Percentiles rank a stretch among this genome's conserved stretches.
Conservation (phyloP, 169 alveolate genomes). For the Perkinsus olseni region DNA sequence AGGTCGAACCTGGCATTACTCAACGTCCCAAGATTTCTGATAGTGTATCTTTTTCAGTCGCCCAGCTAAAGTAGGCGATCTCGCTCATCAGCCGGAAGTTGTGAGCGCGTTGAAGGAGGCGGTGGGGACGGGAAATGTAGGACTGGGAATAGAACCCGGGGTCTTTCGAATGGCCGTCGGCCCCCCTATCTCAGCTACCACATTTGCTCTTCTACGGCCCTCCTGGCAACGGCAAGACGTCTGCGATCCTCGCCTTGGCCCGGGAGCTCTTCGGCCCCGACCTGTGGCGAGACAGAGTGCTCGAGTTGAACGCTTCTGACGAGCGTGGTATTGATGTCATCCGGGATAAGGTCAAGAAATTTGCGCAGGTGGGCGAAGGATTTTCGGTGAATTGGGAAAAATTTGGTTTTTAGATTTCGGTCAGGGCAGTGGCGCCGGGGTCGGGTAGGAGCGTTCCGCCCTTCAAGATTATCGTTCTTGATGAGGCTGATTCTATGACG, state of each 20-base stretch:
- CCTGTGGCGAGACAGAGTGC: constrained; percentile 77
- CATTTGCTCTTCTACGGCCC: constrained; percentile 95
- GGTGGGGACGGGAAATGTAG: not conserved
- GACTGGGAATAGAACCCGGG: not conserved
- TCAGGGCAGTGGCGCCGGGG: not conserved
- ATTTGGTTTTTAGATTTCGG: not conserved
- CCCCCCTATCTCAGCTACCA: constrained; percentile 64
- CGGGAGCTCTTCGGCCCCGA: constrained; percentile 85
- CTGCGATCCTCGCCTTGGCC: constrained; percentile 91
- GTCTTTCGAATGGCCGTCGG: not conserved
- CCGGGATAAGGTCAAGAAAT: constrained; percentile 90
- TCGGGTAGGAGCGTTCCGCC: constrained; percentile 50
- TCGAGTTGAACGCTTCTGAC: constrained; percentile 95
- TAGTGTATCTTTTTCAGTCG: not conserved
- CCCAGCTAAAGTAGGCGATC: not conserved
- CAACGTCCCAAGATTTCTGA: not conserved
- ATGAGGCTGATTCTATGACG: constrained; percentile 97
- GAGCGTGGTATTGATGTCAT: constrained; percentile 93
- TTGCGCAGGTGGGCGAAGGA: constrained; percentile 53
- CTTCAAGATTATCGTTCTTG: constrained; percentile 84
- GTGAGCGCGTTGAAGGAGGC: not conserved
- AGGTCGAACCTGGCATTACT: not conserved
- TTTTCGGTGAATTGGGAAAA: not conserved
- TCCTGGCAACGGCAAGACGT: constrained; percentile 98
- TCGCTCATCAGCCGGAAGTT: not conserved